Evolutionary conservation across 139 green algal genomes (phyloP), one percentile per base, ranked within the genome.

Genomic region (Micractinium conductrix): DNA sequence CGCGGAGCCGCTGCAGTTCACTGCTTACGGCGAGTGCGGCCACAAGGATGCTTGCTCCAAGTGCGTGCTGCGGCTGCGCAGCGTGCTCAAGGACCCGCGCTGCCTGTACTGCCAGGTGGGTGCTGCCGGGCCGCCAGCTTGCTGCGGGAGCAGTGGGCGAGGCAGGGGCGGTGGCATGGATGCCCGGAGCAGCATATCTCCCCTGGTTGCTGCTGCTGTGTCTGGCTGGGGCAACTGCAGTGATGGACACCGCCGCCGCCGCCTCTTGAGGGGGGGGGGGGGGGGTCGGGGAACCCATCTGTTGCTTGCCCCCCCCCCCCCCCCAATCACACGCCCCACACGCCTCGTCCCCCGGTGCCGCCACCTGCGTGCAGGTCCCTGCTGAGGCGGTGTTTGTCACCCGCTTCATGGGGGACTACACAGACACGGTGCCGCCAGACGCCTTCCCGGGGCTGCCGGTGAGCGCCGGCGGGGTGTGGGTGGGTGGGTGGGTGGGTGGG

Each of bases 41-140:
- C 96, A 99, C 90, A 95, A 93, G 48, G 96, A 99, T n/a, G 92
- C 95, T 7, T 98, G 95, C 81, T 93, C 89, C 40, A 93, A 92
- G 63, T 95, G 95, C 80, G 92, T 97, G 24, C 85, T 90, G 24
- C 90, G 96, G 12, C 87, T 99, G 86, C 90, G 96, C 8, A 92
- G 96, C 43, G 89, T 98, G 38, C 86, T 98, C 63, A 89, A 97
- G 43, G 95, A 99, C 87, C 91, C 73, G 24, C 86, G 91, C 28
- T 99, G 96, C 89, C 91, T 93, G 35, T 93, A 98, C 22, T 99
- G 96, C 85, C 93, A 96, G 84, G 89, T 95, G 68, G 75, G 65
- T 42, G 63, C 63, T 40, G 63, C 63, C n/a, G n/a, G n/a, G n/a
- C n/a, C n/a, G n/a, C n/a, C n/a, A n/a, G n/a, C n/a, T n/a, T n/a